Evolutionary conservation across 2,329 filamentous ascomycete genomes (phyloP), one percentile per base, ranked within the genome.

Genomic region (Microsporum ferrugineum): DNA sequence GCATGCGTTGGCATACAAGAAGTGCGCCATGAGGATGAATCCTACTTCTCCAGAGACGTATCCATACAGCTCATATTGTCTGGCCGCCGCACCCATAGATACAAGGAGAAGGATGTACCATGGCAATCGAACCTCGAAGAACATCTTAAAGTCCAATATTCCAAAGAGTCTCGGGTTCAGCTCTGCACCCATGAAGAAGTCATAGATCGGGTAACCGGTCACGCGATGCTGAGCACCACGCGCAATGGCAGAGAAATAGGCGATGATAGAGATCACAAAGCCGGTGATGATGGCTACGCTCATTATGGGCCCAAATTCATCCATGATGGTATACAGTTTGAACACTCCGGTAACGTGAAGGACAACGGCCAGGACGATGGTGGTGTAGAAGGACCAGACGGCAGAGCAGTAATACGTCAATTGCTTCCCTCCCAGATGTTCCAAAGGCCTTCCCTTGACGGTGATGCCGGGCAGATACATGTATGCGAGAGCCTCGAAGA

Each of bases 381-480:
- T 97, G 51, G 86, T 82, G 78, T 96, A 99, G 74, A 95, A 90
- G 63, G 88, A 92, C 76, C 80, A 83, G 68, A 92, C 86, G 64
- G 85, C 94, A 51, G 91, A 96, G 82, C 94, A 99, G 79, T 92
- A 96, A 80, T 99, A 99, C 65, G 82, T 82, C 63, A 99, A 82
- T 78, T 95, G 89, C 80, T 91, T 88, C 69, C 89, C 89, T 62
- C 85, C 86, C 69, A 87, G 81, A 71, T 95, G 88, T 27, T 87
- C 83, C 53, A 99, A 83, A 56, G 92, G 88, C 77, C 96, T 95
- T 67, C 94, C 94, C 71, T 90, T 88, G 63, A 86, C 84, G 77
- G 86, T 91, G 64, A 99, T 85, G 65, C 94, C 94, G 1, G 94
- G 94, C 69, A 96, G 83, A 63, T 86, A 77, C 70, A 92, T 83